These are phyloP conservation scores for Phialophora macrospora DNA, from an alignment of 2,329 filamentous ascomycete species.

Conservation along the genomic window DNA sequence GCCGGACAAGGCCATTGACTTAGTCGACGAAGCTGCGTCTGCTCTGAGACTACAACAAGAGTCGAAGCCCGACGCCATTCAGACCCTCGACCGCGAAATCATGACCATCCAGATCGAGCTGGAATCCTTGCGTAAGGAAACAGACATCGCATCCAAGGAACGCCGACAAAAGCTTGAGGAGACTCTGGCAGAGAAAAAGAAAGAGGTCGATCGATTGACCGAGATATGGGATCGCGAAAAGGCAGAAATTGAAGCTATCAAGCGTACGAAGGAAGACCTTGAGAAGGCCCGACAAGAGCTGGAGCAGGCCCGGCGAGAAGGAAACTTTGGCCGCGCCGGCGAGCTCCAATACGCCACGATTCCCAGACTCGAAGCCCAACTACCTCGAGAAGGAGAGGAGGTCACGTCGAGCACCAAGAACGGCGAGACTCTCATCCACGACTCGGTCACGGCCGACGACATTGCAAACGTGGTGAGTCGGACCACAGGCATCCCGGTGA, in stretches of 20 bases:
- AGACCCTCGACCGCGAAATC: conserved; percentile 88
- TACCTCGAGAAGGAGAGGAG: conserved; percentile 72
- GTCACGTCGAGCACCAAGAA: conserved; percentile 46
- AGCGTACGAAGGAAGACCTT: conserved; percentile 84
- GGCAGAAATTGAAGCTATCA: conserved; percentile 81
- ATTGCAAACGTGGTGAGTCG: conserved; percentile 90
- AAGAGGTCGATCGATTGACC: conserved; percentile 74
- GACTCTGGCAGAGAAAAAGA: conserved; percentile 75
- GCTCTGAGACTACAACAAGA: conserved; percentile 91
- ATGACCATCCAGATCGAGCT: conserved; percentile 98
- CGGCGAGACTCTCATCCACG: conserved; percentile 74
- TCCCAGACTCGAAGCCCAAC: conserved; percentile 74
- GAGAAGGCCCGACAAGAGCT: conserved; percentile 84
- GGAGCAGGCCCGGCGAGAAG: conserved; percentile 82
- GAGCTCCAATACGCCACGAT: conserved; percentile 89
- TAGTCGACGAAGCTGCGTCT: conserved; percentile 94
- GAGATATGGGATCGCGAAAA: conserved; percentile 90
- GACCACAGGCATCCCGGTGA: conserved; percentile 89
- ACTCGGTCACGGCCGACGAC: conserved; percentile 92
- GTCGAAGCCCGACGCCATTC: conserved; percentile 93
- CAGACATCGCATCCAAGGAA: conserved; percentile 85
- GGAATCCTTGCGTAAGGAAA: conserved; percentile 92
- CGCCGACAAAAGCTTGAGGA: conserved; percentile 82
- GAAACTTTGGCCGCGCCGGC: conserved; percentile 87
- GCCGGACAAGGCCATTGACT: conserved; percentile 94